Evolutionary conservation across 2,329 filamentous ascomycete genomes (phyloP), one percentile per base, ranked within the genome.

Genomic region (Ophiognomonia clavigignenti-juglandacearum): DNA sequence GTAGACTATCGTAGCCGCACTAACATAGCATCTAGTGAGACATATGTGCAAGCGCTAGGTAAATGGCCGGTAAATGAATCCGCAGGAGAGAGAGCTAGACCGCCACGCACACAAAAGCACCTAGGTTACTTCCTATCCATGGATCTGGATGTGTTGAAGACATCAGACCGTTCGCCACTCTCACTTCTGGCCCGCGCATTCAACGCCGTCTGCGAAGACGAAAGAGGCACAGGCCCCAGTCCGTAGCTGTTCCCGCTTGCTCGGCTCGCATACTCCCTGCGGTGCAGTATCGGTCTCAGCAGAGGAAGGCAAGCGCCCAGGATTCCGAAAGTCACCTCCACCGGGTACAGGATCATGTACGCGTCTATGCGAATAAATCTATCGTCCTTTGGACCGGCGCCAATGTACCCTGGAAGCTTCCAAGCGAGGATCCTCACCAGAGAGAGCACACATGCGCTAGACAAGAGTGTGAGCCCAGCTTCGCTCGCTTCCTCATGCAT

Each of bases 261-360:
- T 19, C 45, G 43, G 45, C 45, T 47, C 20, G 39, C 16, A 23
- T 47, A 47, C 10, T 47, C 45, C 22, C 43, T 47, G 7, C 45
- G 45, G 11, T 47, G 45, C 14, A 38, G 37, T 31, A 47, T 47
- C 7, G 45, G 45, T 16, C 45, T 39, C 29, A 47, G 31, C 45
- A 47, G 38, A 14, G 45, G 45, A 10, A 47, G 45, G 22, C 45
- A 47, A 20, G 45, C 45, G 14, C 45, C 45, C 4, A 47, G 45
- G n/a, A 47, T 47, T 16, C 45, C 45, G 4, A 47, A 47, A 0
- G 45, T 47, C 13, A 47, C 43, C 26, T 47, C 45, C 4, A 47
- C 29, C 4, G 45, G 39, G n/a, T 47, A 47, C 3, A 43, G 14
- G 1, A 43, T 26, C 14, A 38, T 34, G 9, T 43, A 47, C 10